Conservation (phyloP, 2,329 filamentous ascomycete genomes). For the Xylariaceae sp. region DNA sequence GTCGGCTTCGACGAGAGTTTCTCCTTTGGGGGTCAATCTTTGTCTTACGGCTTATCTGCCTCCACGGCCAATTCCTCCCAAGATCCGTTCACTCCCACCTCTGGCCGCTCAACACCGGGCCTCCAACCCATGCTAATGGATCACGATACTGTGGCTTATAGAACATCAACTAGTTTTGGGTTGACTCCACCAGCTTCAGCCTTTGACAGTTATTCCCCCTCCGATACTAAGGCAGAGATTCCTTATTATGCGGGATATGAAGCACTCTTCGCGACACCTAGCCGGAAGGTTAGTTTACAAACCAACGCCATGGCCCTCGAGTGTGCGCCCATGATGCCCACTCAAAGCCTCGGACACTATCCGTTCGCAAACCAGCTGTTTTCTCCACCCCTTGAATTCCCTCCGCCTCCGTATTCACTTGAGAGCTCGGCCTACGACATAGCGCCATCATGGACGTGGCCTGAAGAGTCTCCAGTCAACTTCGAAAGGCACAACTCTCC, state of each 20-base stretch:
- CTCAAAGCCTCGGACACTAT: conserved; percentile 28
- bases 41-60: conserved; percentile 34
- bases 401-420: conserved; percentile 28
- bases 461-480: conserved; percentile 26
- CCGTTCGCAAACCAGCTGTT: conserved; percentile 30
- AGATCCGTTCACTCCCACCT: conserved; percentile 42
- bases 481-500: conserved; percentile 28
- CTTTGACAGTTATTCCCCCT: conserved; percentile 38
- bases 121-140: conserved; percentile 33
- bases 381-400: conserved; percentile 28
- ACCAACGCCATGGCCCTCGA: conserved; percentile 34
- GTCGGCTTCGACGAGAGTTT: conserved; percentile 36
- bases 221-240: conserved; percentile 32
- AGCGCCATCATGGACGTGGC: conserved; percentile 30
- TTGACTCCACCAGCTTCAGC: conserved; percentile 42
- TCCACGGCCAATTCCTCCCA: conserved; percentile 36
- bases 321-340: conserved; percentile 29
- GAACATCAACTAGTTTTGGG: conserved; percentile 36
- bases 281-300: conserved; percentile 33
- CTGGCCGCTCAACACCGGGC: conserved; percentile 43
- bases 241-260: conserved; percentile 28
- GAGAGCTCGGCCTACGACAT: conserved; percentile 20
- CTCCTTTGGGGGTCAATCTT: conserved; percentile 30
- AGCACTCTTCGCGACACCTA: conserved; percentile 31
- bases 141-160: conserved; percentile 34